Base-by-base conservation (phyloP, 1,284 basidiomycete species). In the Gomphus bonarii region DNA sequence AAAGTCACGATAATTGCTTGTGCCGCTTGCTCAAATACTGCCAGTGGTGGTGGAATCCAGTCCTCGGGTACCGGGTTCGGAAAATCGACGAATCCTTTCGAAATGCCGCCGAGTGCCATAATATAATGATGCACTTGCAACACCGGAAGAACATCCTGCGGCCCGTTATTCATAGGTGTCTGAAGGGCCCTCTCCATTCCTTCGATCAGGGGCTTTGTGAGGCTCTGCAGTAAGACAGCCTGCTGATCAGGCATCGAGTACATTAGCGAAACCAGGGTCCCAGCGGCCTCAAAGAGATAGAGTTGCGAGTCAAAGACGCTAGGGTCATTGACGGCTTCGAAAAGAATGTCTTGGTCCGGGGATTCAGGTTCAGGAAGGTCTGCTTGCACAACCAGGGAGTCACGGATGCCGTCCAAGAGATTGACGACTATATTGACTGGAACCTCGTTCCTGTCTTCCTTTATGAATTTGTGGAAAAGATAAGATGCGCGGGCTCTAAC, bases 11-110 rank as follows among this genome's bases (percentile, higher is more conserved):
- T 72, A 57, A 99, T 89, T 2, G 88, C 88, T 68, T 97, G 91
- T 0, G 92, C 91, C 64, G 93, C 83, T 66, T 91, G 81, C 62
- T 83, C 81, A 73, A 99, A 95, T 12, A 95, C 84, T 55, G 85
- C 80, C 57, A 93, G 72, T 0, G 87, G 85, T 3, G 92, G 88
- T 20, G 84, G 72, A n/a, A 84, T 77, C 62, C 85, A 84, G 44
- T 76, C 79, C 63, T 78, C 74, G 0, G 86, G 81, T 3, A 85
- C 73, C 10, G 80, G 77, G 33, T 80, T 82, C 31, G 86, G 86
- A 64, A 85, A 88, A 66, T 91, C 88, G 0, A 97, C 97, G 73
- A 99, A 99, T 8, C 97, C 97, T 72, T 98, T 97, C 50, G 94
- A 91, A 55, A 99, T 82, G 65, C 91, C 92, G 16, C 95, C 95